Evolutionary conservation across 805 yeast genomes (phyloP), one percentile per base, ranked within the genome.

Genomic region (Brettanomyces naardenensis): DNA sequence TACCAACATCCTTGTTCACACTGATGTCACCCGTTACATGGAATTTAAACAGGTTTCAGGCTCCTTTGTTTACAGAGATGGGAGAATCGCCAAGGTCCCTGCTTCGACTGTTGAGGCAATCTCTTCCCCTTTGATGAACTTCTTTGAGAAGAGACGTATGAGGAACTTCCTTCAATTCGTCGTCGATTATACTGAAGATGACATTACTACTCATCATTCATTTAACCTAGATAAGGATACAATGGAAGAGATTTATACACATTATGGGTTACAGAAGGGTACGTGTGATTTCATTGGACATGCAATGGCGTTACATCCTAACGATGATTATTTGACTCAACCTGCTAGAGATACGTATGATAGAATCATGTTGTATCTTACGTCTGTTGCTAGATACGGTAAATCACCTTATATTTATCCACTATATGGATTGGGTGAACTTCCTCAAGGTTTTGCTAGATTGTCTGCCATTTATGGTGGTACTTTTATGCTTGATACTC

Each of bases 361-460:
- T 58, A 73, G 97, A 60, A 77, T 92, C 39, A 62, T 84, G 36
- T 70, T 92, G 43, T 92, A 92, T 54, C 80, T 86, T 34, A 86
- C 85, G 50, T 84, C 95, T 11, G 94, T 92, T 43, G 92, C 95
- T 21, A 78, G 92, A 52, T 92, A 84, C 61, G 97, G 98, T 41
- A 89, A 89, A 63, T 85, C 95, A 6, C 98, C 98, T 10, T 92
- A 92, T 59, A 73, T 92, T 44, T 92, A 92, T 58, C 98, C 98
- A 34, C 68, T 90, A 53, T 92, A 92, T 56, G 98, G 98, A 6
- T 72, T 92, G 41, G 98, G 98, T 37, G 98, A 92, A 62, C 71
- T 92, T 43, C 98, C 98, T n/a, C 98, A 92, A 65, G 98, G 97
- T 6, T 92, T 92, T 67, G 97, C 97, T 9, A 75, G 98, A 59